Base-by-base conservation (phyloP, 495 filamentous ascomycete species). In the Aspergillus panamensis region DNA sequence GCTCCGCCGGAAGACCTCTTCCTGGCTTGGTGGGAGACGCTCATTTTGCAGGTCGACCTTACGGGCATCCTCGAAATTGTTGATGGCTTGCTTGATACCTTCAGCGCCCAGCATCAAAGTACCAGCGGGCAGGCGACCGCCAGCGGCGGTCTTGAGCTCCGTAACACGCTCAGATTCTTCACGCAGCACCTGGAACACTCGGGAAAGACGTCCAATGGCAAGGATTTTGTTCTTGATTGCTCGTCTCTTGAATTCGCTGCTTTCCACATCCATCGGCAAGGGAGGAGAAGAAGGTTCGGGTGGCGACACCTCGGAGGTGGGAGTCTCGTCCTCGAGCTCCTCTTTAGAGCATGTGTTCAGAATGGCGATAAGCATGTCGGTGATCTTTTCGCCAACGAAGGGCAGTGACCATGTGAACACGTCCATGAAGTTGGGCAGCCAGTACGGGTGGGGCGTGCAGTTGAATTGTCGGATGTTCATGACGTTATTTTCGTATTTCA, bases 391-490 rank as follows among this genome's bases (percentile, higher is more conserved):
- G 60, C 94, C 95, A 43, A 98, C 94, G 76, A 98, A 98, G 1
- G 94, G 94, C 48, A 98, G 79, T 31, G 94, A 97, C 94, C 94
- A 98, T 40, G 94, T 98, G 73, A 98, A 97, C 50, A 98, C 94
- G 68, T 98, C 94, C 94, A 98, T 98, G 72, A 98, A 98, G 76
- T 98, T 98, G 45, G 94, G 94, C 35, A 98, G 84, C 94, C 94
- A 98, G 75, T 97, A 98, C 14, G 94, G 94, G 73, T 98, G 94
- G 7, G 94, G 94, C 32, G 94, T 97, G 84, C 94, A 98, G 74
- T 98, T 98, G 77, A 98, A 98, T 70, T 98, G 94, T 30, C 94
- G 84, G 68, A 98, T 98, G 79, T 98, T 98, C 94, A 98, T 98
- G 55, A 98, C 94, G 69, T 98, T 98, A 75, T 98, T 98, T 72